These are phyloP conservation scores for Penicillium argentinense DNA, from an alignment of 495 filamentous ascomycete genomes.

Conservation along the genomic window DNA sequence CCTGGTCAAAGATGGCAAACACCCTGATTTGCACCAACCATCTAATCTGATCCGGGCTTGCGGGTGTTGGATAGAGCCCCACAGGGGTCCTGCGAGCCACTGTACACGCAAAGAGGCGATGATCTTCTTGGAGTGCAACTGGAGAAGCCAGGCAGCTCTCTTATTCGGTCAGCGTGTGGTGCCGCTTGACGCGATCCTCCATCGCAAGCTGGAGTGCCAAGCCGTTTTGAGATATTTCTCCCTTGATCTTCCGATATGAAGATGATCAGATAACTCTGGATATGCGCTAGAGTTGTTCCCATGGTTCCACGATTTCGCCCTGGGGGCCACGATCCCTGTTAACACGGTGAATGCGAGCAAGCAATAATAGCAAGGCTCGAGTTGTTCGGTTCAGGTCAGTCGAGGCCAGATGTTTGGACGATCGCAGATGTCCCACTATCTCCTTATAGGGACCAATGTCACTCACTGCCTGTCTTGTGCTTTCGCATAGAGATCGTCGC, in stretches of 20 bases:
- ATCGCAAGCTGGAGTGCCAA: neutral
- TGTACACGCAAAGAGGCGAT: neutral
- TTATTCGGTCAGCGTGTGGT: neutral
- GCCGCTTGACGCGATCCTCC: neutral
- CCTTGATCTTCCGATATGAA: constrained; percentile 5
- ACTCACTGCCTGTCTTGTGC: too few species aligned
- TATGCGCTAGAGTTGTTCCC: neutral
- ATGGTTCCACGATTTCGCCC: too few species aligned
- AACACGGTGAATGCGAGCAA: neutral
- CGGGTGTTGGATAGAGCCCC: neutral
- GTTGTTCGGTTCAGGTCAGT: too few species aligned
- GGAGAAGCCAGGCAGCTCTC: neutral
- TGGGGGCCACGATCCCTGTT: neutral
- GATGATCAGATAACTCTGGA: constrained; percentile 11
- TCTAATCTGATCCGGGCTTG: constrained; percentile 1
- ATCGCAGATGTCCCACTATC: too few species aligned
- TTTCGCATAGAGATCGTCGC: too few species aligned
- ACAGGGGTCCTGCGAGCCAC: neutral
- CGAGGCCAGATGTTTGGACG: too few species aligned
- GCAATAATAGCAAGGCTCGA: too few species aligned
- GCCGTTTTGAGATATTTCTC: neutral
- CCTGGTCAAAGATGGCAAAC: neutral
- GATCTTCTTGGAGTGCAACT: neutral
- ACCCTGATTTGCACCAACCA: neutral
- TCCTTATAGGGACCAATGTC: too few species aligned